A percentile compares a stretch with the other conserved stretches of the same genome.
phyloP scores from a whole-genome alignment of 2,329 filamentous ascomycete genomes.

The Dendryphion nanum region DNA sequence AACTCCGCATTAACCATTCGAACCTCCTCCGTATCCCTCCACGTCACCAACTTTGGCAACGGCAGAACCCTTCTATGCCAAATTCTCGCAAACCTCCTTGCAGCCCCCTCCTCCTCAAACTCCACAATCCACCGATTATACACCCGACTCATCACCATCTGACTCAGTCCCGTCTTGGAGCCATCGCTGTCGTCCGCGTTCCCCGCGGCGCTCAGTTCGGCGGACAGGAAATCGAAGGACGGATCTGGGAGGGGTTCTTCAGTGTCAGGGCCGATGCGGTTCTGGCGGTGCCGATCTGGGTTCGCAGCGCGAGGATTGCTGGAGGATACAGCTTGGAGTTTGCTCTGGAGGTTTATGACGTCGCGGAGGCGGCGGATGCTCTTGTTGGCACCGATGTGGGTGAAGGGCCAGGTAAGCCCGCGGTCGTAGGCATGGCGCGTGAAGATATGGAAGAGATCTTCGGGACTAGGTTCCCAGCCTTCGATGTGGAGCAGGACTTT shows the following conservation, averaged over 20 bases:
- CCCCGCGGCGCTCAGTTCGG: too few species aligned
- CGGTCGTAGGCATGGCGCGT: constrained; percentile 27
- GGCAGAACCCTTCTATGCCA: constrained; percentile 54
- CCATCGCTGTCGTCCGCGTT: constrained; percentile 2
- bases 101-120: constrained; percentile 56
- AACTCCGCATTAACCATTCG: constrained; percentile 47
- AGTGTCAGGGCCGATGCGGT: neutral
- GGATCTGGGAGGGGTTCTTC: neutral
- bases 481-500: constrained; percentile 36
- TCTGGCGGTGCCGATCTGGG: too few species aligned
- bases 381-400: constrained; percentile 14
- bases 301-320: constrained; percentile 18
- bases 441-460: constrained; percentile 29
- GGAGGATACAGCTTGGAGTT: constrained; percentile 15
- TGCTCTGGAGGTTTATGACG: constrained; percentile 22
- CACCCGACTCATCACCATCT: constrained; percentile 34
- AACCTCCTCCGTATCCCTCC: constrained; percentile 36
- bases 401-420: constrained; percentile 33
- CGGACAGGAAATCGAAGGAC: neutral
- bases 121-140: constrained; percentile 54
- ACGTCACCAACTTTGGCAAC: constrained; percentile 15
- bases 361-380: constrained; percentile 29
- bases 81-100: constrained; percentile 50
- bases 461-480: constrained; percentile 30
- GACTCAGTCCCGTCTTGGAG: constrained; percentile 15